A percentile compares a stretch with the other conserved stretches of the same genome.
Evolutionary conservation across 2,329 filamentous ascomycete genomes (phyloP).

Genomic region (Phialophora tarda): DNA sequence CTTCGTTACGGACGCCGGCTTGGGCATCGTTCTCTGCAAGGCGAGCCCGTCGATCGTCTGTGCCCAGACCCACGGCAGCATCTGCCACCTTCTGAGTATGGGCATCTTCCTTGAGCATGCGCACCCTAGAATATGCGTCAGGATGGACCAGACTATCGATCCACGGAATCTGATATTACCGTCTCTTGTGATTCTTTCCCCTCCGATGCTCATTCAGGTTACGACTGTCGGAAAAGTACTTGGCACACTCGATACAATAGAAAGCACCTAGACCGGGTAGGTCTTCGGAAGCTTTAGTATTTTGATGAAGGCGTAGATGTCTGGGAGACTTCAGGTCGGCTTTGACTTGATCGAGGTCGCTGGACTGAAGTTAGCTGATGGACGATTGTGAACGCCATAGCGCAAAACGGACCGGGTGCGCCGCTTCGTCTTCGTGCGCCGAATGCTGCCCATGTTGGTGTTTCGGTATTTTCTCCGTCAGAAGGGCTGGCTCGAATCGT

Average conservation of each 20-base stretch:
- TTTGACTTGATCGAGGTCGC: constrained; percentile 91
- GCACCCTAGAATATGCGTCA: constrained; percentile 63
- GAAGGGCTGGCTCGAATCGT: not conserved
- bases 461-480: constrained; percentile 4
- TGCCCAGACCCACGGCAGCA: constrained; percentile 73
- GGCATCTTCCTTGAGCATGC: constrained; percentile 80
- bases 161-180: constrained; percentile 54
- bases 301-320: constrained; percentile 79
- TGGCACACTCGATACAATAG: constrained; percentile 93
- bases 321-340: constrained; percentile 77
- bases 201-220: constrained; percentile 77
- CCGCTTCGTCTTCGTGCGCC: constrained; percentile 75
- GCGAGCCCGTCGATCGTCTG: constrained; percentile 66
- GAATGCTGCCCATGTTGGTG: constrained; percentile 68
- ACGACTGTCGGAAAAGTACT: constrained; percentile 88
- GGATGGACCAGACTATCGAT: not conserved
- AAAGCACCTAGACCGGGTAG: constrained; percentile 82
- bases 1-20: constrained; percentile 10
- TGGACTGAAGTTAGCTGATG: constrained; percentile 46
- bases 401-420: constrained; percentile 64
- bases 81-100: constrained; percentile 87
- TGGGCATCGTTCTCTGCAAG: constrained; percentile 9
- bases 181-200: constrained; percentile 92
- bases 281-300: constrained; percentile 80
- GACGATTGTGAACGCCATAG: constrained; percentile 11